Evolutionary conservation across 331 rosid genomes (phyloP).

Genomic region (Ulmus americana): DNA sequence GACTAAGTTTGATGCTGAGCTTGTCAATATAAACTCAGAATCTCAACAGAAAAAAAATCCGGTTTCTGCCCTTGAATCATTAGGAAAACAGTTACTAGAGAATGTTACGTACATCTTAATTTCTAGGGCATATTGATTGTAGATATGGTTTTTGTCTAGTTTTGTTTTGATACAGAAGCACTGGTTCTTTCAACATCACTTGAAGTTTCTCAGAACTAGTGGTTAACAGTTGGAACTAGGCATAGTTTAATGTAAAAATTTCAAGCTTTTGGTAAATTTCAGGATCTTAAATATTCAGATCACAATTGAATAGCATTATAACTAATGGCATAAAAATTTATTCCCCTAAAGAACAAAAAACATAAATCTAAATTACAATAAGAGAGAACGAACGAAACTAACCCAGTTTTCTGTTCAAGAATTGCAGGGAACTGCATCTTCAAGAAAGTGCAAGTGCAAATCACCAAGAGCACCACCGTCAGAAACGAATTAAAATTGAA

Average conservation of each 20-base stretch:
- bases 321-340: too few relatives aligned
- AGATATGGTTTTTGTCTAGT: background rate
- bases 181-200: background rate
- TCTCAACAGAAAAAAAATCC: too few relatives aligned
- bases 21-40: too few relatives aligned
- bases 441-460: slow-evolving; percentile 71
- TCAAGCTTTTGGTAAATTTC: too few relatives aligned
- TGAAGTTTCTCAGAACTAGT: background rate
- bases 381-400: background rate
- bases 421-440: slow-evolving; percentile 76
- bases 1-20: too few relatives aligned
- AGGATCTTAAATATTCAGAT: too few relatives aligned
- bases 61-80: too few relatives aligned
- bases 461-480: slow-evolving; percentile 68
- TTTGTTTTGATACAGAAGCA: background rate
- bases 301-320: too few relatives aligned
- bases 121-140: background rate
- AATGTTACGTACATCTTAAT: too few relatives aligned
- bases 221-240: background rate
- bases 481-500: slow-evolving; percentile 76
- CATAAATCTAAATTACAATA: background rate
- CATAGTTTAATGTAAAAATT: too few relatives aligned
- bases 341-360: too few relatives aligned
- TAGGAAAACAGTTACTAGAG: too few relatives aligned
- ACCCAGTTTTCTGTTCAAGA: slow-evolving; percentile 74